Conservation (phyloP, 1,139 yeast species). For the Protomyces macrosporus region DNA sequence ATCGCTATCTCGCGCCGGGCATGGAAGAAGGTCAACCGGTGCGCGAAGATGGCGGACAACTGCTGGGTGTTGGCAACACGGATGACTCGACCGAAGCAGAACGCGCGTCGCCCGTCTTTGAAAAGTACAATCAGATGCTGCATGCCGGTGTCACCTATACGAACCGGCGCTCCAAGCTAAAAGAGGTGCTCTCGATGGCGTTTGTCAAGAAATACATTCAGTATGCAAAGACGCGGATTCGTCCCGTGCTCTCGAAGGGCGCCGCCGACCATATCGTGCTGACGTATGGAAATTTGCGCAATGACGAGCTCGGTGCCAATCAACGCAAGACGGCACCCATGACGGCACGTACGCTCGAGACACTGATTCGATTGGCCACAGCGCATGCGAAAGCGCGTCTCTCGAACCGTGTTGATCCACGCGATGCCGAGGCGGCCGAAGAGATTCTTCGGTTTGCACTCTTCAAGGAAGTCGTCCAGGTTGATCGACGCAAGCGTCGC, state of each 20-base stretch:
- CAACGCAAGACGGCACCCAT: slow-evolving; percentile 88
- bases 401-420: slow-evolving; percentile 63
- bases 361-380: slow-evolving; percentile 87
- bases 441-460: slow-evolving; percentile 77
- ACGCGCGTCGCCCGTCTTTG: slow-evolving; percentile 60
- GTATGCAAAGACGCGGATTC: slow-evolving; percentile 83
- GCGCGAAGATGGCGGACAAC: slow-evolving; percentile 64
- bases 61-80: slow-evolving; percentile 67
- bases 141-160: slow-evolving; percentile 67
- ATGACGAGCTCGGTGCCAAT: slow-evolving; percentile 65
- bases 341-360: slow-evolving; percentile 96
- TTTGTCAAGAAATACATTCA: slow-evolving; percentile 89
- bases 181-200: slow-evolving; percentile 69
- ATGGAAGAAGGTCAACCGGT: slow-evolving; percentile 91
- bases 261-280: slow-evolving; percentile 80
- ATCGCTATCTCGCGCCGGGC: slow-evolving; percentile 83
- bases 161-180: slow-evolving; percentile 43
- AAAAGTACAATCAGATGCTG: slow-evolving; percentile 72
- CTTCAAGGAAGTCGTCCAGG: slow-evolving; percentile 59
- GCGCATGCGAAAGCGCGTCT: slow-evolving; percentile 95
- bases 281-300: slow-evolving; percentile 75
- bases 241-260: slow-evolving; percentile 70
- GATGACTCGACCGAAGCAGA: slow-evolving; percentile 39
- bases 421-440: slow-evolving; percentile 84
- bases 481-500: slow-evolving; percentile 37